These are phyloP conservation scores for Tolypocladium tropicale DNA, from an alignment of 2,329 filamentous ascomycete species.

Conservation along the genomic window DNA sequence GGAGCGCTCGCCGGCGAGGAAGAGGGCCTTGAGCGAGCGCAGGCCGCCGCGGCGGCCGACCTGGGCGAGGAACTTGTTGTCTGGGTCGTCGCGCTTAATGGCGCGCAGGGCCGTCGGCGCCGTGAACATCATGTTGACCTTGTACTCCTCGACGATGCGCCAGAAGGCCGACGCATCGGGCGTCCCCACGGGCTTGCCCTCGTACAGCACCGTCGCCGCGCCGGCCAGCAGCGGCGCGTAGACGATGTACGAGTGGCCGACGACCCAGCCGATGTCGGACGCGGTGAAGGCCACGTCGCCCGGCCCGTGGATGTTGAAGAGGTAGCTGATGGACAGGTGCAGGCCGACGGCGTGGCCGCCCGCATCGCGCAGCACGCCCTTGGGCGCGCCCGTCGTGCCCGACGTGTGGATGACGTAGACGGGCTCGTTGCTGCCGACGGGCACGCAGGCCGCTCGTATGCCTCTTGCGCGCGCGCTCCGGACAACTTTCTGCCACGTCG, in stretches of 20 bases:
- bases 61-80: conserved; percentile 53
- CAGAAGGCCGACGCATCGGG: conserved; percentile 83
- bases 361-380: conserved; percentile 73
- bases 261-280: conserved; percentile 81
- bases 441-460: conserved; percentile 62
- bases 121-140: conserved; percentile 75
- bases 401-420: conserved; percentile 91
- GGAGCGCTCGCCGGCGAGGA: conserved; percentile 80
- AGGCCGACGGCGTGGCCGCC: conserved; percentile 82
- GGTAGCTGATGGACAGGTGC: conserved; percentile 68
- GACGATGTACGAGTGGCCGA: conserved; percentile 65
- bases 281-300: conserved; percentile 67
- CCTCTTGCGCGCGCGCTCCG: conserved; percentile 59
- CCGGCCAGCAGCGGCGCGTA: conserved; percentile 81
- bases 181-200: conserved; percentile 89
- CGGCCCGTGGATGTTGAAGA: conserved; percentile 74
- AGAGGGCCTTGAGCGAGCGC: conserved; percentile 62
- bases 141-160: conserved; percentile 76
- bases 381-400: conserved; percentile 71
- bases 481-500: conserved; percentile 70
- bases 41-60: conserved; percentile 61
- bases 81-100: conserved; percentile 76
- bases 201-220: conserved; percentile 78
- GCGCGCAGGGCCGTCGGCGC: conserved; percentile 81
- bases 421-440: conserved; percentile 65